These are phyloP conservation scores for Ganoderma boninense DNA, from an alignment of 1,284 basidiomycete genomes.

Conservation along the genomic window DNA sequence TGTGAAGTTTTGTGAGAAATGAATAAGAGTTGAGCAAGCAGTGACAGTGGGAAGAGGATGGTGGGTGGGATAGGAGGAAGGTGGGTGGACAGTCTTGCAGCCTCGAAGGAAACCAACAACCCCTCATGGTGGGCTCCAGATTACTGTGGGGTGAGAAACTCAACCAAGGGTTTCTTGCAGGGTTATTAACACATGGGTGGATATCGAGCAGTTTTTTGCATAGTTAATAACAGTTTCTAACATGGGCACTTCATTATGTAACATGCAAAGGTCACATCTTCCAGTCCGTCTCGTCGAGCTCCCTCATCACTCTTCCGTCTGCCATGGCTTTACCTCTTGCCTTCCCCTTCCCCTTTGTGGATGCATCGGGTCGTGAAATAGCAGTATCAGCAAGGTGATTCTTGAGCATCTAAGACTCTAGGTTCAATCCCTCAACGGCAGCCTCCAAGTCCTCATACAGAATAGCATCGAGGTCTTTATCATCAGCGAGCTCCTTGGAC, in stretches of 20 bases:
- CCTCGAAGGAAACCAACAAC: too few relatives aligned
- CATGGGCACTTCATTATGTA: slow-evolving; percentile 1
- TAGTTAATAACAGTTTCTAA: slow-evolving; percentile 8
- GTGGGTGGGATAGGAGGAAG: too few relatives aligned
- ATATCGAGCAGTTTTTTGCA: background rate
- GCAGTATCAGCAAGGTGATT: slow-evolving; percentile 6
- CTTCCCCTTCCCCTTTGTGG: background rate
- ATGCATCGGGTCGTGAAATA: background rate
- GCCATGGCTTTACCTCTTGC: background rate
- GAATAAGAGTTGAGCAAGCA: too few relatives aligned
- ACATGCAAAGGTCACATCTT: slow-evolving; percentile 2
- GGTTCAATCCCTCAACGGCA: background rate
- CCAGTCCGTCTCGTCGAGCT: slow-evolving; percentile 5
- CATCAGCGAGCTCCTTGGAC: background rate
- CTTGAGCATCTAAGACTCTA: background rate
- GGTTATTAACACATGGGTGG: background rate
- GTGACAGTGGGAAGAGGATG: too few relatives aligned
- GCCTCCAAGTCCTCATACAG: background rate
- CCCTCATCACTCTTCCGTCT: background rate
- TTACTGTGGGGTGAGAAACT: background rate
- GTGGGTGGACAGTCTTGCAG: too few relatives aligned
- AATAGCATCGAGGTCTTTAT: background rate
- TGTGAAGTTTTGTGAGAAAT: too few relatives aligned
- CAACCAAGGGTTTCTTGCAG: background rate
- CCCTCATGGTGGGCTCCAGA: too few relatives aligned